phyloP scores from a whole-genome alignment of 345 rosid species.

The Sonneratia alba region DNA sequence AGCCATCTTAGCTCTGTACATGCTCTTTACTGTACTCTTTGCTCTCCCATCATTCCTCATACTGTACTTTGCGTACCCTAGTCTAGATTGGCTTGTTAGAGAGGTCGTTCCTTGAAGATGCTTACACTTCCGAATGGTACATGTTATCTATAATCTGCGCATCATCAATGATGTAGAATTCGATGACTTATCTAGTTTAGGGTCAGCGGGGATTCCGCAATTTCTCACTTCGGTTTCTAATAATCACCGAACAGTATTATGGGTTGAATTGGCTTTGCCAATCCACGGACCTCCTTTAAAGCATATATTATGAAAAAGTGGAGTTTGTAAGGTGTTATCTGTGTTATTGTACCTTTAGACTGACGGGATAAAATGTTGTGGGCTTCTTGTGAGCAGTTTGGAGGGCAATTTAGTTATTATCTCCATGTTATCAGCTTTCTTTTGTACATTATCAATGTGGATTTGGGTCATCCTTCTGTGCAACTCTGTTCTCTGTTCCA shows the following conservation, averaged over 20 bases:
- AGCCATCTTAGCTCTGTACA: slow-evolving; percentile 66
- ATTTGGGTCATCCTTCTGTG: too few relatives aligned
- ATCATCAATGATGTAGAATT: not conserved
- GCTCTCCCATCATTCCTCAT: slow-evolving; percentile 86
- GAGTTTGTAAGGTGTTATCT: not conserved
- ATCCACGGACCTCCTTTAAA: not conserved
- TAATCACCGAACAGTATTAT: not conserved
- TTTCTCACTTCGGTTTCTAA: not conserved
- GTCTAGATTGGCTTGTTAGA: slow-evolving; percentile 84
- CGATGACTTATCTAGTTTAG: not conserved
- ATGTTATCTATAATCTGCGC: too few relatives aligned
- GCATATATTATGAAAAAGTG: not conserved
- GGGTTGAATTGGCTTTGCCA: not conserved
- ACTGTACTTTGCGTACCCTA: slow-evolving; percentile 77
- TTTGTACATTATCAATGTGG: too few relatives aligned
- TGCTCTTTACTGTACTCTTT: slow-evolving; percentile 60
- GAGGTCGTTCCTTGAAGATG: slow-evolving; percentile 55
- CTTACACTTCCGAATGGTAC: not conserved
- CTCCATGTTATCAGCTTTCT: not conserved
- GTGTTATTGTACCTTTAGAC: not conserved
- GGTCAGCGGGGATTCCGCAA: not conserved
- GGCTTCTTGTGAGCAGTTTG: not conserved
- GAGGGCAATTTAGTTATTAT: not conserved
- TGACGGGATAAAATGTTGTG: not conserved
- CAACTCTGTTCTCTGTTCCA: too few relatives aligned